Conservation (phyloP, 1,284 basidiomycete species). For the Crucibulum parvulum region DNA sequence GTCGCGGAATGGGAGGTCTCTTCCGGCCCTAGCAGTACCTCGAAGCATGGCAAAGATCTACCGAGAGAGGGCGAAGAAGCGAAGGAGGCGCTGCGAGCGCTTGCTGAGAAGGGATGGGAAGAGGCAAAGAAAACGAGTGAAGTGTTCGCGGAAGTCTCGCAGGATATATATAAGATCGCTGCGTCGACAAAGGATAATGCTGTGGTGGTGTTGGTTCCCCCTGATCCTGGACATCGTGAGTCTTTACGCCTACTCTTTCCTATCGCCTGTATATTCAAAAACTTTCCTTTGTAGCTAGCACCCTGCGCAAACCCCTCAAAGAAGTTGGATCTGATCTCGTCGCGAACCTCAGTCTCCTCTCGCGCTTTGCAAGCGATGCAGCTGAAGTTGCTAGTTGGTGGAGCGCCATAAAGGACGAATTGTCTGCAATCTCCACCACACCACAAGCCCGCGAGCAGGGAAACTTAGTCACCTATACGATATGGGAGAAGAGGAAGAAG, state of each 20-base stretch:
- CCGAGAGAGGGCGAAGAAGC: neutral
- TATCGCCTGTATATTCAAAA: neutral
- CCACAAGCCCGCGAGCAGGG: neutral
- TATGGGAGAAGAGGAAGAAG: conserved; percentile 15
- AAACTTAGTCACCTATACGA: neutral
- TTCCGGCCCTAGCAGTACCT: neutral
- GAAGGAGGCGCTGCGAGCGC: neutral
- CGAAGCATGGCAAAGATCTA: conserved; percentile 12
- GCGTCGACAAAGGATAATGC: conserved; percentile 42
- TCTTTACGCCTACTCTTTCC: conserved; percentile 1
- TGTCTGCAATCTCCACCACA: conserved; percentile 7
- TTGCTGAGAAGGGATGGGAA: conserved; percentile 26
- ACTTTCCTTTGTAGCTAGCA: conserved; percentile 23
- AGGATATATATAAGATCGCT: conserved; percentile 47
- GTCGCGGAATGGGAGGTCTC: conserved; percentile 11
- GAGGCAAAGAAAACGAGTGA: conserved; percentile 29
- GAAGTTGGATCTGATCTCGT: conserved; percentile 44
- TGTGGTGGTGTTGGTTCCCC: conserved; percentile 35
- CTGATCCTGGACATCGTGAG: conserved; percentile 40
- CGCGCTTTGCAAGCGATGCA: conserved; percentile 33
- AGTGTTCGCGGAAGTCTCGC: conserved; percentile 37
- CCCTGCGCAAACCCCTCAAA: conserved; percentile 37
- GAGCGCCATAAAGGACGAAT: conserved; percentile 31
- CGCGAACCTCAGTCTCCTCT: conserved; percentile 39
- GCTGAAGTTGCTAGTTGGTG: conserved; percentile 38